phyloP scores from a whole-genome alignment of 495 filamentous ascomycete genomes.

The Cenococcum geophilum region DNA sequence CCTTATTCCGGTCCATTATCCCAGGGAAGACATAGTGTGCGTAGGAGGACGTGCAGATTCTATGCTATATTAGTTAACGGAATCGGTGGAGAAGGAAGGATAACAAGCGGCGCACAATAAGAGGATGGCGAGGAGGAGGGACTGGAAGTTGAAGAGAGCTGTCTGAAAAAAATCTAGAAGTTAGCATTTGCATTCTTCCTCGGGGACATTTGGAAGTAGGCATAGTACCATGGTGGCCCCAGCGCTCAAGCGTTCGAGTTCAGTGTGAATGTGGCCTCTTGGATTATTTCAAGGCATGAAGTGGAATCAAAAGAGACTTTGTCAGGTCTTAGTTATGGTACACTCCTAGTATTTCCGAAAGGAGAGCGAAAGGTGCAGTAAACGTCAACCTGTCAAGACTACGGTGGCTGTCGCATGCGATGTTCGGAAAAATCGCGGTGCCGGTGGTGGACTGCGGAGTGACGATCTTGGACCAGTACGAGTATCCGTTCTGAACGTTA shows the following conservation, averaged over 20 bases:
- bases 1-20: constrained; percentile 88
- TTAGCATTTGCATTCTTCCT: constrained; percentile 3
- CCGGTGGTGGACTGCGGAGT: background rate
- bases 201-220: background rate
- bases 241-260: background rate
- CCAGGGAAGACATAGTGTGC: constrained; percentile 83
- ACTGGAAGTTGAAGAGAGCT: constrained; percentile 97
- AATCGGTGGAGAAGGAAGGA: constrained; percentile 66
- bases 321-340: background rate
- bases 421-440: background rate
- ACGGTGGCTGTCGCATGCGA: background rate
- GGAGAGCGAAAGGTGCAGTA: background rate
- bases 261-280: background rate
- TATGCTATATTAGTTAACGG: constrained; percentile 35
- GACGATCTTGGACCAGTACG: background rate
- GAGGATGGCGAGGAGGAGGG: constrained; percentile 73
- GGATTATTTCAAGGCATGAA: background rate
- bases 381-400: background rate
- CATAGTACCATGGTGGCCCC: background rate
- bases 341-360: background rate
- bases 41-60: constrained; percentile 89
- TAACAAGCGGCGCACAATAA: background rate
- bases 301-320: background rate
- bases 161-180: constrained; percentile 48
- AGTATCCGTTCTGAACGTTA: too few relatives aligned